Base-by-base conservation (phyloP, 139 green algal species). In the Micromonas commoda region DNA sequence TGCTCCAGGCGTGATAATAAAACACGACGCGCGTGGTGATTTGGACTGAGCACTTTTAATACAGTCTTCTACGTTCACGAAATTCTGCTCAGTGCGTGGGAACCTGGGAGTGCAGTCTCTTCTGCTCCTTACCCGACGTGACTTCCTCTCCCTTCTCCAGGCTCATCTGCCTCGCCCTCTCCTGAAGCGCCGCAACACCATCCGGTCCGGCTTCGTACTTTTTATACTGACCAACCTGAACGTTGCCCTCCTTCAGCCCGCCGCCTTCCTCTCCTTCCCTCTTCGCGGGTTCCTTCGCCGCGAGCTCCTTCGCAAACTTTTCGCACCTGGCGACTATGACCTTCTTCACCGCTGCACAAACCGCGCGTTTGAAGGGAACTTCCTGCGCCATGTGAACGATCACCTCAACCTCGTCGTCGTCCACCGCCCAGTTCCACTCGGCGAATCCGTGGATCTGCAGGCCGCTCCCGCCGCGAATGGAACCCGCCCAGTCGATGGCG, bases 211-310 rank as follows among this genome's bases (percentile, higher is more conserved):
- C 28, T 23, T 52, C 34, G 34, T 73, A 73, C 29, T 73, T 73
- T 5, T 60, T 39, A 28, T 53, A 73, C 34, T 73, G 66, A 5
- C 66, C 66, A 16, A 73, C 66, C 29, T 73, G 66, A 16, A 68
- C 60, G 60, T 68, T 68, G 19, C 19, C 60, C 60, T 68, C 60
- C n/a, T 6, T 6, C 13, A 6, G 9, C 60, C 60, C 24, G 19
- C n/a, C 60, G 60, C 13, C n/a, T 5, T 6, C n/a, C 13, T 19
- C 19, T 13, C 60, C 19, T 13, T 19, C 60, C 24, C 19, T 23
- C 60, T 29, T 68, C 5, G 9, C 19, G 13, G 60, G 26, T 16
- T 23, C 24, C 60, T 68, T 68, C 60, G 13, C n/a, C 24, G 60
- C 9, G 26, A 29, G 24, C 24, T 32, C n/a, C 24, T 35, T 68